Evolutionary conservation across 805 yeast genomes (phyloP).

Genomic region (Teunomyces atbi): DNA sequence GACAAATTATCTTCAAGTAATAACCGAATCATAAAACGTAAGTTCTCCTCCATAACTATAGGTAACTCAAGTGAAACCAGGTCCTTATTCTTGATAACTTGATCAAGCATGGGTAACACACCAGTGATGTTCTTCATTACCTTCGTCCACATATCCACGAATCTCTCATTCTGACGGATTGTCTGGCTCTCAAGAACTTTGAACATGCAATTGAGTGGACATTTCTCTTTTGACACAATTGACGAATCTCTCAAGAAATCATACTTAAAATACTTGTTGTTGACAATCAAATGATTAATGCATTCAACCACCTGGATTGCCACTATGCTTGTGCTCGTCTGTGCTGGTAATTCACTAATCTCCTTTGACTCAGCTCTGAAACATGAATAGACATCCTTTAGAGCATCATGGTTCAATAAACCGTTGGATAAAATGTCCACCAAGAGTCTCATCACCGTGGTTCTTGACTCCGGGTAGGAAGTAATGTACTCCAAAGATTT

Average conservation of each 20-base stretch:
- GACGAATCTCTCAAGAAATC: constrained; percentile 74
- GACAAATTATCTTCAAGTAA: constrained; percentile 81
- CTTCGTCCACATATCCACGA: constrained; percentile 74
- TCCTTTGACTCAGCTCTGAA: constrained; percentile 22
- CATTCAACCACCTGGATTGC: constrained; percentile 78
- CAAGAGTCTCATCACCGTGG: constrained; percentile 70
- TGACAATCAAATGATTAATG: constrained; percentile 65
- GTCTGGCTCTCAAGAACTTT: constrained; percentile 58
- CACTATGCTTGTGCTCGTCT: constrained; percentile 64
- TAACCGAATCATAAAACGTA: constrained; percentile 64
- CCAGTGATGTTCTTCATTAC: constrained; percentile 77
- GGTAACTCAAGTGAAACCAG: constrained; percentile 48
- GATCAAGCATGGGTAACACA: constrained; percentile 58
- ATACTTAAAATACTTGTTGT: constrained; percentile 63
- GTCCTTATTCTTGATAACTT: constrained; percentile 17
- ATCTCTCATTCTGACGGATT: constrained; percentile 67
- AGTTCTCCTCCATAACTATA: constrained; percentile 56
- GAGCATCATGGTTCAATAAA: constrained; percentile 52
- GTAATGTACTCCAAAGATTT: constrained; percentile 66
- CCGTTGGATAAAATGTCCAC: constrained; percentile 70
- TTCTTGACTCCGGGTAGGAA: constrained; percentile 71
- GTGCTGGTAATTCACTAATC: constrained; percentile 45
- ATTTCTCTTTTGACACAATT: constrained; percentile 44
- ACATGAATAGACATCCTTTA: constrained; percentile 60
- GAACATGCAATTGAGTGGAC: constrained; percentile 71